Percentiles rank a stretch among this genome's conserved stretches.
Evolutionary conservation across 1,284 basidiomycete species (phyloP).

Genomic region (Peniophora sp.): DNA sequence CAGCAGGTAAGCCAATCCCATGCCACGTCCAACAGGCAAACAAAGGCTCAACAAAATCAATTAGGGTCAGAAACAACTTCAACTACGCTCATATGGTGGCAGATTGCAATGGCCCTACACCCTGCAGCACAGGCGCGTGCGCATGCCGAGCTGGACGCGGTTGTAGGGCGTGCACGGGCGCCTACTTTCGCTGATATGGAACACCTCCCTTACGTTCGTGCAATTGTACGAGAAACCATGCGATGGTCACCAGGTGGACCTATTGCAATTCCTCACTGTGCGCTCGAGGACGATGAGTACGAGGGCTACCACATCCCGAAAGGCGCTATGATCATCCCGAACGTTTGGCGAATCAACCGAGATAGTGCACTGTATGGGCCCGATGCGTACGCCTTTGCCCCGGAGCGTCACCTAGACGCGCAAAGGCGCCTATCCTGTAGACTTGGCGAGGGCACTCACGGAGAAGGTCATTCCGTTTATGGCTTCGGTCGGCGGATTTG

Average conservation of each 20-base stretch:
- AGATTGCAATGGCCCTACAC: constrained; percentile 21
- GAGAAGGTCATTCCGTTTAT: constrained; percentile 18
- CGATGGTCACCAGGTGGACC: constrained; percentile 19
- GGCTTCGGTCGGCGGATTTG: constrained; percentile 17
- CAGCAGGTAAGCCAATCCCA: no score
- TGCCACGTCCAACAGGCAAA: no score
- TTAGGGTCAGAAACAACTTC: constrained; percentile 14
- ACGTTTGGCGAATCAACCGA: constrained; percentile 13
- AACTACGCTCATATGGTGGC: constrained; percentile 14
- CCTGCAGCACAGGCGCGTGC: constrained; percentile 20
- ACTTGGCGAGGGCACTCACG: constrained; percentile 13
- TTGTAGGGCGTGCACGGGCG: constrained; percentile 19
- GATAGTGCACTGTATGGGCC: constrained; percentile 14
- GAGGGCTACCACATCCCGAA: constrained; percentile 16
- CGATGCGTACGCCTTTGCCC: constrained; percentile 13
- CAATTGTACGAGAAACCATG: constrained; percentile 22
- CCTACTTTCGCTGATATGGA: constrained; percentile 22
- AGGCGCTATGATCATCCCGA: constrained; percentile 14
- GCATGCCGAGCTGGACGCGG: constrained; percentile 22
- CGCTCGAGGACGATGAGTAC: constrained; percentile 17
- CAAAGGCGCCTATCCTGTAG: constrained; percentile 12
- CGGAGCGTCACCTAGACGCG: constrained; percentile 14
- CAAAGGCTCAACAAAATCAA: no score
- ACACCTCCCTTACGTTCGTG: constrained; percentile 20
- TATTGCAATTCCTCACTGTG: constrained; percentile 14